phyloP scores from a whole-genome alignment of 371 early-diverging fungal genomes.

The Mucor racemosus region DNA sequence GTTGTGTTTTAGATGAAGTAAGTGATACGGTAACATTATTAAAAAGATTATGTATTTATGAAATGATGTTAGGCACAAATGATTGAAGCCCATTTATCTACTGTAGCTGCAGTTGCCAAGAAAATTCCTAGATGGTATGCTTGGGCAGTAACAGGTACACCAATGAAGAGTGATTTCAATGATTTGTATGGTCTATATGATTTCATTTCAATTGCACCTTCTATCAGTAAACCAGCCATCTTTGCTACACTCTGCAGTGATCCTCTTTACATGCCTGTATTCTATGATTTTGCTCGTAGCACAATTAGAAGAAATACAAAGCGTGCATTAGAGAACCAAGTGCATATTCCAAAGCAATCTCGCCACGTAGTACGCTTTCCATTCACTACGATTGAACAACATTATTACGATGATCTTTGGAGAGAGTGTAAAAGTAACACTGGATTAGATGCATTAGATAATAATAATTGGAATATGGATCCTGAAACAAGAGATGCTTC shows the following conservation, averaged over 20 bases:
- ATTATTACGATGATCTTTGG: constrained; percentile 66
- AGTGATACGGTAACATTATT: not conserved
- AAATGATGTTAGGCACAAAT: constrained; percentile 60
- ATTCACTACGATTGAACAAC: constrained; percentile 63
- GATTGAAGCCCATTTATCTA: constrained; percentile 57
- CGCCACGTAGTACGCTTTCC: constrained; percentile 52
- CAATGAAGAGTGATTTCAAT: constrained; percentile 48
- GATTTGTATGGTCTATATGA: constrained; percentile 59
- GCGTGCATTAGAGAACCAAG: constrained; percentile 48
- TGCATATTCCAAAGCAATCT: constrained; percentile 62
- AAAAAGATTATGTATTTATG: too few relatives aligned
- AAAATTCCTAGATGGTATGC: constrained; percentile 61
- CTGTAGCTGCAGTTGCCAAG: constrained; percentile 60
- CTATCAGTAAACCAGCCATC: constrained; percentile 27
- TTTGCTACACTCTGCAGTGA: constrained; percentile 23
- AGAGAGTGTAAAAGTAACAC: constrained; percentile 41
- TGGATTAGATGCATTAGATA: constrained; percentile 27
- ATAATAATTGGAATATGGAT: constrained; percentile 27
- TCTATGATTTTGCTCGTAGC: constrained; percentile 38
- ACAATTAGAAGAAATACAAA: constrained; percentile 69
- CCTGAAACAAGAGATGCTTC: not conserved
- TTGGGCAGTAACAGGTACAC: constrained; percentile 80
- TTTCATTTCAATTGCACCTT: constrained; percentile 50
- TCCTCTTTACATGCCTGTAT: constrained; percentile 23
- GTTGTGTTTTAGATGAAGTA: constrained; percentile 57